Conservation (phyloP, 2,329 filamentous ascomycete species). For the Pseudogymnoascus sp. region DNA sequence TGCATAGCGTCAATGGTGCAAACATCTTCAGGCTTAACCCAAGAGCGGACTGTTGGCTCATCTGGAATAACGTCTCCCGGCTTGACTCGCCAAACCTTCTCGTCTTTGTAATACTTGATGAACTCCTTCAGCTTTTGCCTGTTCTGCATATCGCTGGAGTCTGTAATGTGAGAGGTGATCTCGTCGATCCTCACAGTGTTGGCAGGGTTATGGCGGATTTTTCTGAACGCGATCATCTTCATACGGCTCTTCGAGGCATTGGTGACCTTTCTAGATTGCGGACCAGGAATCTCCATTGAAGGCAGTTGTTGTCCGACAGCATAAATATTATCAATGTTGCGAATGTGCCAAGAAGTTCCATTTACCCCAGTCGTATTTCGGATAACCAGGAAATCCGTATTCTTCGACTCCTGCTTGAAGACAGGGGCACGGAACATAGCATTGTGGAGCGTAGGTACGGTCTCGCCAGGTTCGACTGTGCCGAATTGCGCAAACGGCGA, state of each 20-base stretch:
- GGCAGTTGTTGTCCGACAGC: slow-evolving; percentile 91
- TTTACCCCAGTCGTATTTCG: slow-evolving; percentile 70
- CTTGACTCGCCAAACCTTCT: slow-evolving; percentile 73
- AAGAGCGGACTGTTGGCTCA: slow-evolving; percentile 68
- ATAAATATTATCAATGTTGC: slow-evolving; percentile 84
- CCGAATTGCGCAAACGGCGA: slow-evolving; percentile 95
- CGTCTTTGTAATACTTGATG: slow-evolving; percentile 79
- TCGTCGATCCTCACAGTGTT: slow-evolving; percentile 67
- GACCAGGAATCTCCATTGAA: slow-evolving; percentile 83
- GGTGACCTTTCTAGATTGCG: slow-evolving; percentile 89
- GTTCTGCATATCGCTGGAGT: slow-evolving; percentile 90
- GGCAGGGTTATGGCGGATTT: slow-evolving; percentile 68
- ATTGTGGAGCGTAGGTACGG: slow-evolving; percentile 85
- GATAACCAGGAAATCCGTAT: slow-evolving; percentile 79
- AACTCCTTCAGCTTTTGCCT: slow-evolving; percentile 97
- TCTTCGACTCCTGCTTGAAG: slow-evolving; percentile 73
- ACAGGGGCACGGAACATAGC: slow-evolving; percentile 92
- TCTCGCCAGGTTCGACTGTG: slow-evolving; percentile 83
- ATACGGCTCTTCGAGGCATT: slow-evolving; percentile 95
- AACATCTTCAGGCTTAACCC: slow-evolving; percentile 94
- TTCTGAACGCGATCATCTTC: slow-evolving; percentile 89
- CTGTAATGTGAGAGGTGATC: slow-evolving; percentile 85
- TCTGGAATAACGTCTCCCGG: slow-evolving; percentile 69
- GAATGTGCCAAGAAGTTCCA: slow-evolving; percentile 74
- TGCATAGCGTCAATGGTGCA: slow-evolving; percentile 96